phyloP scores from a whole-genome alignment of 2,329 filamentous ascomycete species.

The Ophiostoma ips region DNA sequence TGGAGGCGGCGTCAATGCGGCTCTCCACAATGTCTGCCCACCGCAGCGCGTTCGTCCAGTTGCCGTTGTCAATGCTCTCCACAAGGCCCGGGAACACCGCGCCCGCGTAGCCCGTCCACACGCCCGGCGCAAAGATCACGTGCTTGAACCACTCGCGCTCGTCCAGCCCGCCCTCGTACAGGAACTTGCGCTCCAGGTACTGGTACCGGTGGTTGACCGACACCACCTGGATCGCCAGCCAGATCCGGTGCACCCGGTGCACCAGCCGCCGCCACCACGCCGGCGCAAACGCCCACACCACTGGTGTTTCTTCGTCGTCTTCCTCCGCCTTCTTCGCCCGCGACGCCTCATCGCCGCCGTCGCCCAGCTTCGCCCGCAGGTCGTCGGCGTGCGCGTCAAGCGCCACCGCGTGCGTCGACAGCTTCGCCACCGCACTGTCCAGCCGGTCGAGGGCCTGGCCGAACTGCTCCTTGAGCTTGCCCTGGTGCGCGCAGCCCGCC shows the following conservation, averaged over 20 bases:
- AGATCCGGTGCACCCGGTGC: conserved; percentile 38
- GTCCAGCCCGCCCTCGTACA: conserved; percentile 65
- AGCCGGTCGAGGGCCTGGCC: conserved; percentile 19
- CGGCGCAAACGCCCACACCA: background rate
- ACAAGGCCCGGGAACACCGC: conserved; percentile 51
- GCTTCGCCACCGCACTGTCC: conserved; percentile 20
- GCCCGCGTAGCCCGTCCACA: conserved; percentile 81
- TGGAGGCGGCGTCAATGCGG: conserved; percentile 33
- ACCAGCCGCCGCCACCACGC: conserved; percentile 54
- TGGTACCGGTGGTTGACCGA: conserved; percentile 70
- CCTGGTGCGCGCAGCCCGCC: background rate
- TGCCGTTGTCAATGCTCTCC: conserved; percentile 46
- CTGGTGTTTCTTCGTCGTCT: background rate
- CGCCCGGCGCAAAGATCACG: conserved; percentile 42
- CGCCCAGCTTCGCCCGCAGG: conserved; percentile 23
- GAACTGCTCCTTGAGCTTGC: conserved; percentile 11
- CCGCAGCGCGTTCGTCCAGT: conserved; percentile 42
- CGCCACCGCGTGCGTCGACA: conserved; percentile 25
- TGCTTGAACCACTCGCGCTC: conserved; percentile 77
- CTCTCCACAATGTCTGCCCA: conserved; percentile 46
- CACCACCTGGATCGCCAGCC: conserved; percentile 9
- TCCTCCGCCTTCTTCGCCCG: no score
- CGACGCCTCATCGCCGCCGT: conserved; percentile 12
- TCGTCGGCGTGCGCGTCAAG: conserved; percentile 32
- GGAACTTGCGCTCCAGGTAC: conserved; percentile 63